Evolutionary conservation across 176 grass and related monocot species (phyloP), one percentile per base, ranked within the genome.

Genomic region (Aegilops tauschii): DNA sequence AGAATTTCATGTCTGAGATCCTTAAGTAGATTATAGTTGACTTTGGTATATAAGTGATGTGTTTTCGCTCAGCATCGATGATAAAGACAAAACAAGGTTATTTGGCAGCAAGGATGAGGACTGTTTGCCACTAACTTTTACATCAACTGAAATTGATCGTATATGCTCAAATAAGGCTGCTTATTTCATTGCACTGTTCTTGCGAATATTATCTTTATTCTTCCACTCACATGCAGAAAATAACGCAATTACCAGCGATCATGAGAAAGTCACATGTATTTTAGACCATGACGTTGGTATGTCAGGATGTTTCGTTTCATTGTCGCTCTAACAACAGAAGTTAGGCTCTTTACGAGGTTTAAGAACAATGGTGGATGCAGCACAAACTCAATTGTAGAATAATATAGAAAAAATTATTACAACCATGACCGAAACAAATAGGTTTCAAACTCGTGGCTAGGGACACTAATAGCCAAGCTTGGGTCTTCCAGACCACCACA

Each of bases 121-220:
- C 65, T 78, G 44, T 42, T 79, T 42, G 59, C 66, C 80, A 87
- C 50, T 90, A 83, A 79, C 80, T 80, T 79, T 39, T 42, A 67
- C 80, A 75, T 80, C 32, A 79, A 49, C 67, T 35, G 73, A 69
- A 87, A 84, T 84, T 42, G 45, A 75, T 52, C 49, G 75, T 84
- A 87, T 87, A 74, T 90, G 74, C 81, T 87, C 82, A 87, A 78
- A 84, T 61, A 91, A 58, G 61, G 58, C 44, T 75, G 67, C 80
- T 75, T 75, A 80, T 71, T 66, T 49, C 87, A 80, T 84, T 47
- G 68, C 29, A 16, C 83, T 90, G 34, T 80, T 87, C 81, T 30
- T 61, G 47, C 12, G 76, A 84, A 91, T 91, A 65, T 74, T 49
- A 69, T 67, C 85, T 91, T 91, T 91, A 84, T 87, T 65, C 85